phyloP scores from a whole-genome alignment of 2,329 filamentous ascomycete genomes.

The Ciborinia camelliae region DNA sequence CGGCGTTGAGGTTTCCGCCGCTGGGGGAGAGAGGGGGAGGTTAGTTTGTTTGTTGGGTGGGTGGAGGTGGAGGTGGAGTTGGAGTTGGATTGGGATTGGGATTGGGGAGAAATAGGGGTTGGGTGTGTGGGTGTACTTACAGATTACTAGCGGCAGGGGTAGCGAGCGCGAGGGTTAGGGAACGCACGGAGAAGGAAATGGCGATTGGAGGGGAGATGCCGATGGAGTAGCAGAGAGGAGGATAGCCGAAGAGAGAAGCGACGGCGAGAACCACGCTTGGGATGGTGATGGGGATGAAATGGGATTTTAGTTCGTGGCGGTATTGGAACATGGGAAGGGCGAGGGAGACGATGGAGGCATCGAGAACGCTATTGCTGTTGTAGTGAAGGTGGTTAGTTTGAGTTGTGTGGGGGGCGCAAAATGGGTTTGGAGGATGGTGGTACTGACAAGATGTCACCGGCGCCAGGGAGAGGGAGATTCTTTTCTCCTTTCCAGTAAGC shows the following conservation, averaged over 20 bases:
- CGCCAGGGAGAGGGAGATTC: slow-evolving; percentile 44
- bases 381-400: background rate
- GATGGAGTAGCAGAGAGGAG: slow-evolving; percentile 50
- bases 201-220: slow-evolving; percentile 52
- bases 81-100: too few species aligned
- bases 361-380: slow-evolving; percentile 45
- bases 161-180: slow-evolving; percentile 58
- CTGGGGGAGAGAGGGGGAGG: background rate
- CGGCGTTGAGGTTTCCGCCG: slow-evolving; percentile 42
- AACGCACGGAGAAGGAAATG: slow-evolving; percentile 54
- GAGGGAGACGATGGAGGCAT: slow-evolving; percentile 56
- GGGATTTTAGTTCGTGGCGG: slow-evolving; percentile 50
- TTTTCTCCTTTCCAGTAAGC: slow-evolving; percentile 46
- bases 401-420: background rate
- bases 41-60: too few species aligned
- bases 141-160: slow-evolving; percentile 54
- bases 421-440: background rate
- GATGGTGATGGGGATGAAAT: slow-evolving; percentile 52
- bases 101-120: background rate
- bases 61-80: too few species aligned
- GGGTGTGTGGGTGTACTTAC: slow-evolving; percentile 45
- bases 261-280: slow-evolving; percentile 52
- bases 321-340: slow-evolving; percentile 61
- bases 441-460: slow-evolving; percentile 51
- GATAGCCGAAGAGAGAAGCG: slow-evolving; percentile 55